Base-by-base conservation (phyloP, 2,329 filamentous ascomycete species). In the Monosporascus sp. region DNA sequence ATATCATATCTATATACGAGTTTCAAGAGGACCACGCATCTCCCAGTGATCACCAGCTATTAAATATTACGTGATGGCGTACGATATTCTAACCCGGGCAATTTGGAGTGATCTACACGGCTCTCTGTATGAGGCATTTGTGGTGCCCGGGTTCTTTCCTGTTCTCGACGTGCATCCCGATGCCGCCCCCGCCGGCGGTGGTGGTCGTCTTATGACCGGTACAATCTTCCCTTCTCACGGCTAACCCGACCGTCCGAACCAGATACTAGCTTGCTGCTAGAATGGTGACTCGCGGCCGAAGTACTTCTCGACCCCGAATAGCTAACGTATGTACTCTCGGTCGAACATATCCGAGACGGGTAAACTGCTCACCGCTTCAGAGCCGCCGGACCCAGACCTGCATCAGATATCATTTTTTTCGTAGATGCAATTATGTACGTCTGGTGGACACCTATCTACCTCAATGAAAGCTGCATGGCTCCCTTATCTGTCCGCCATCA, bases 91-190 rank as follows among this genome's bases (percentile, higher is more conserved):
- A 20, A n/a, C 7, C 38, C 38, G 17, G 16, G 17, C 6, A 8
- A n/a, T n/a, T n/a, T 20, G 38, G 43, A 27, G 22, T 5, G 24
- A 46, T 46, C 43, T 46, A n/a, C 43, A 49, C 52, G 56, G 40
- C 51, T 52, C 48, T 46, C 52, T 55, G 49, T 54, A 56, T 61
- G 59, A 61, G 59, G 59, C 53, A 61, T 61, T 60, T 59, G 56
- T 52, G 41, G 22, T 45, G 14, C 45, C 43, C 55, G 45, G 44
- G 53, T 52, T 16, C n/a, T 41, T 50, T 36, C 49, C 36, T 49
- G 11, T 26, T 47, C 44, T 48, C 50, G 26, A 43, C 34, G 40
- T 51, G 48, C 45, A 43, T 41, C 47, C 37, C 54, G 36, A 31
- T 45, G 48, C 38, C 44, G 45, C 41, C 46, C 46, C 17, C 26